Percentiles rank a stretch among this genome's conserved stretches.
These are phyloP conservation scores for Nemania diffusa DNA, from an alignment of 2,329 filamentous ascomycete genomes.

Conservation along the genomic window DNA sequence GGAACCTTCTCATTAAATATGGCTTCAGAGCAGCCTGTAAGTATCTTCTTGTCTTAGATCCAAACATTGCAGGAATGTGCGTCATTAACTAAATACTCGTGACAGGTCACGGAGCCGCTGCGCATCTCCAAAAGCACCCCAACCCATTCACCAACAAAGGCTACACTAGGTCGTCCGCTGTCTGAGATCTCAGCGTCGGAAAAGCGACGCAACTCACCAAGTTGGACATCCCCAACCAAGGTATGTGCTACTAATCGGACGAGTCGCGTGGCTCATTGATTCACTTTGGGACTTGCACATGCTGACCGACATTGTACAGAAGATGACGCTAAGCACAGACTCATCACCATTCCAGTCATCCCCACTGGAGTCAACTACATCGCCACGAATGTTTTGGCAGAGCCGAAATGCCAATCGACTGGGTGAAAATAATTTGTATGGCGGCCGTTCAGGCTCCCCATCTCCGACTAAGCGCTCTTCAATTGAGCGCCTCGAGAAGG, in stretches of 20 bases:
- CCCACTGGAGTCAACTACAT: constrained; percentile 73
- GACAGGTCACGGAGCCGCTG: constrained; percentile 68
- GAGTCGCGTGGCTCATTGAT: constrained; percentile 33
- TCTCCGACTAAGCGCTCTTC: constrained; percentile 85
- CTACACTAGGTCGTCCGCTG: constrained; percentile 76
- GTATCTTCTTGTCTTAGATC: constrained; percentile 35
- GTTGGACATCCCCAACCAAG: constrained; percentile 81
- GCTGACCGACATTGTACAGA: constrained; percentile 59
- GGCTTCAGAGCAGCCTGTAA: constrained; percentile 48
- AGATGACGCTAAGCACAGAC: constrained; percentile 75
- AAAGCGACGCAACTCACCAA: constrained; percentile 89
- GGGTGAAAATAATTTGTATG: constrained; percentile 75
- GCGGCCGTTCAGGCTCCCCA: constrained; percentile 68
- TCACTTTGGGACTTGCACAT: constrained; percentile 19
- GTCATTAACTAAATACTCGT: constrained; percentile 6
- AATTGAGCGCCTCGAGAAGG: constrained; percentile 93
- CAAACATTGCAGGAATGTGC: constrained; percentile 29
- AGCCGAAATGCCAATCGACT: constrained; percentile 69
- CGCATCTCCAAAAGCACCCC: constrained; percentile 78
- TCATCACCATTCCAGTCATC: constrained; percentile 89
- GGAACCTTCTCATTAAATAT: constrained; percentile 42
- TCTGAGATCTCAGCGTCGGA: constrained; percentile 90
- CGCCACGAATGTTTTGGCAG: constrained; percentile 94
- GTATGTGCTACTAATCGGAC: constrained; percentile 57
- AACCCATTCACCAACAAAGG: constrained; percentile 70